phyloP scores from a whole-genome alignment of 1,139 yeast genomes.

The Hyphopichia pseudoburtonii region DNA sequence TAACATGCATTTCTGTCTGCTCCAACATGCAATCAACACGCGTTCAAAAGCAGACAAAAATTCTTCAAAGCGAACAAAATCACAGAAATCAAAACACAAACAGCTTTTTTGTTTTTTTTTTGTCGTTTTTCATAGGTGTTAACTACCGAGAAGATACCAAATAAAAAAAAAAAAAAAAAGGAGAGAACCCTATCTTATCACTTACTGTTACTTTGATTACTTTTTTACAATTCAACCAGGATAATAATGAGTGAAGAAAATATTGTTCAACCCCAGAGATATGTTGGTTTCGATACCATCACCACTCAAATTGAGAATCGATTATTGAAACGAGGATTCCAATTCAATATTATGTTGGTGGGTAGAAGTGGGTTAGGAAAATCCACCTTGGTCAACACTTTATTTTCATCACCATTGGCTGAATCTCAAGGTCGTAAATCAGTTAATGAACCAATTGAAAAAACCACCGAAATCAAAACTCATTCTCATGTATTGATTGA shows the following conservation, averaged over 20 bases:
- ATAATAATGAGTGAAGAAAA: conserved; percentile 4
- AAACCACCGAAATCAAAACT: conserved; percentile 85
- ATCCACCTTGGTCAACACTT: conserved; percentile 85
- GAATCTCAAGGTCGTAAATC: conserved; percentile 69
- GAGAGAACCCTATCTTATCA: no score
- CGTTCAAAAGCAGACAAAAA: no score
- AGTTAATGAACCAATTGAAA: conserved; percentile 71
- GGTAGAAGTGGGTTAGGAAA: conserved; percentile 96
- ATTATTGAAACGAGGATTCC: conserved; percentile 88
- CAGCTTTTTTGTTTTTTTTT: no score
- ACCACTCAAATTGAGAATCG: conserved; percentile 94
- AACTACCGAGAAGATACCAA: no score
- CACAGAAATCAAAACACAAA: no score
- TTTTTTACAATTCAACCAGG: no score
- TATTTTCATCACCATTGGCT: conserved; percentile 80
- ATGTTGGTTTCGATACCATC: conserved; percentile 96
- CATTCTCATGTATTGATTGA: conserved; percentile 70
- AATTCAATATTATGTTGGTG: conserved; percentile 90
- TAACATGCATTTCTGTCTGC: no score
- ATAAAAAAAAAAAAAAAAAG: no score
- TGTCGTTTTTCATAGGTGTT: no score
- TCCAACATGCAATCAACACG: no score
- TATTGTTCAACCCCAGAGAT: conserved; percentile 42
- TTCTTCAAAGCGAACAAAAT: no score
- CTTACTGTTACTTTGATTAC: no score